These are phyloP conservation scores for Rusavskia elegans DNA, from an alignment of 495 filamentous ascomycete species.

Conservation along the genomic window DNA sequence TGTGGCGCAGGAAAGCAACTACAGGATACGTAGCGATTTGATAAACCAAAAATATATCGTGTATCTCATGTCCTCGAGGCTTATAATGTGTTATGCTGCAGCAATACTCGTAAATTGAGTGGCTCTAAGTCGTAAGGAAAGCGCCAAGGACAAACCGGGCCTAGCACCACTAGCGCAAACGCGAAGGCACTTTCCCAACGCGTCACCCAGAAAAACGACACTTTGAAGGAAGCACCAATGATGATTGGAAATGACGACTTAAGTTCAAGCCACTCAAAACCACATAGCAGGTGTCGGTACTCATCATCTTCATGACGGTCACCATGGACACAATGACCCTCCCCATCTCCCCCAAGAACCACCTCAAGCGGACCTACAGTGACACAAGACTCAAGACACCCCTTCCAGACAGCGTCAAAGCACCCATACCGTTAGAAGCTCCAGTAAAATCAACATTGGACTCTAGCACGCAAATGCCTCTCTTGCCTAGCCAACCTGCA, in stretches of 20 bases:
- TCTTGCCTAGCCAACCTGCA: no score
- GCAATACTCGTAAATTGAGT: no score
- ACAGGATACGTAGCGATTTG: no score
- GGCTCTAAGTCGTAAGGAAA: no score
- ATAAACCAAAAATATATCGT: no score
- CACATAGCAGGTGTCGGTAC: no score
- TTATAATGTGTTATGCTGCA: no score
- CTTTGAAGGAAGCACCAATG: neutral
- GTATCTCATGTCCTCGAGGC: no score
- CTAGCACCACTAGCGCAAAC: neutral
- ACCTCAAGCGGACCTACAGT: neutral
- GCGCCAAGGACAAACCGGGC: neutral
- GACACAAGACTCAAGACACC: neutral
- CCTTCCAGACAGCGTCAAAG: neutral
- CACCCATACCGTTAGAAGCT: neutral
- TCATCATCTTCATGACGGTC: neutral
- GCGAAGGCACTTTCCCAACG: neutral
- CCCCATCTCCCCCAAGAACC: neutral
- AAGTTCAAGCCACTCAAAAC: neutral
- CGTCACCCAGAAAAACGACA: neutral
- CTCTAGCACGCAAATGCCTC: no score
- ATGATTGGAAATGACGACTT: neutral
- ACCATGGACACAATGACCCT: neutral
- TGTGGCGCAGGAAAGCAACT: no score
- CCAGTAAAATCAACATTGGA: neutral